Evolutionary conservation across 1,139 yeast species (phyloP), one percentile per base, ranked within the genome.

Genomic region (Hyphopichia burtonii): DNA sequence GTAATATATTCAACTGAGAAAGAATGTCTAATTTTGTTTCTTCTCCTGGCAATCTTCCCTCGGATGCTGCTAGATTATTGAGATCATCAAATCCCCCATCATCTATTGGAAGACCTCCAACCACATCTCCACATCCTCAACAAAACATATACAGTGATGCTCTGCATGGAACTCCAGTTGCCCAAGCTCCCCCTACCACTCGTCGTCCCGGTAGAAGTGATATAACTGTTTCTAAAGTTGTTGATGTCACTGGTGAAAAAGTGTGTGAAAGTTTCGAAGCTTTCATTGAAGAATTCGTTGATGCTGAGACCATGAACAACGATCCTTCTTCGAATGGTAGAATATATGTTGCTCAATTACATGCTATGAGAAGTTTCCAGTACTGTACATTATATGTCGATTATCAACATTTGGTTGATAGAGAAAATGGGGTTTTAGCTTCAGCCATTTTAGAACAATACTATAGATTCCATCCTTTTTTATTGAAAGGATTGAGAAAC

Each of bases 181-280:
- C 50, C 34, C 53, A 51, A 32, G 46, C 61, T 14, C 46, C 58
- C 16, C 54, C 53, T 7, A 51, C 56, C n/a, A 55, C 68, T 3
- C 69, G 71, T 30, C 35, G 41, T 11, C 15, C 14, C 3, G 67
- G 76, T 58, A 67, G 80, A 60, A 74, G 80, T 50, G 70, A 82
- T 46, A 76, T 82, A 42, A 79, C 82, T 33, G 89, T 91, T 40
- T 91, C 96, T 31, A 88, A 86, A 60, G 96, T 93, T 25, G 80
- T 81, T 17, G 99, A 93, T 68, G 81, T 84, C 34, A 90, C 96
- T 5, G 97, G 96, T 47, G 97, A 91, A 59, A 88, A 89, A 53
- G 97, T 93, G 14, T 78, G 94, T 41, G 96, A 90, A 60, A 83
- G 94, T 23, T 93, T 93, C 61, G 96, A 90, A 60, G 80, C 78